Conservation (phyloP, 2,329 filamentous ascomycete species). For the Hypoxylon sp. region DNA sequence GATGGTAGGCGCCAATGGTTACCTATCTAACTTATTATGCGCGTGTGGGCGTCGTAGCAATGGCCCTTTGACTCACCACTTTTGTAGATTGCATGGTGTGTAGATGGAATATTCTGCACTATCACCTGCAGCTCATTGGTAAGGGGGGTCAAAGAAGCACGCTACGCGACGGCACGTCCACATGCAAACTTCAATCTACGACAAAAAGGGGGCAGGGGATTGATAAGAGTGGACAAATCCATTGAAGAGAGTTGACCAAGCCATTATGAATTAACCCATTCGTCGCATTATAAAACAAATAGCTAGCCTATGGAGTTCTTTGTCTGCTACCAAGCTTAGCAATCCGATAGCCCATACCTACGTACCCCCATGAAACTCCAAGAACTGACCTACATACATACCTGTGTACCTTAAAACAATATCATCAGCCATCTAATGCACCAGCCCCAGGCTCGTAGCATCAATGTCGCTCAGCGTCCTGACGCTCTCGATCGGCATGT, state of each 20-base stretch:
- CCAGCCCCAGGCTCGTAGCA: slow-evolving; percentile 9
- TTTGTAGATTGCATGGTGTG: too few species aligned
- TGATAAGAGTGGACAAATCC: not conserved
- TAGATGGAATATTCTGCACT: not conserved
- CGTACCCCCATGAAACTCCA: not conserved
- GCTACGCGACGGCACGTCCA: not conserved
- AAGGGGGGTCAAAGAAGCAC: not conserved
- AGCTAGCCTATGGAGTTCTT: not conserved
- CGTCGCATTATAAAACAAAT: not conserved
- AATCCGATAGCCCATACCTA: not conserved
- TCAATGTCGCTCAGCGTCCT: not conserved
- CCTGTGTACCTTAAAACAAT: not conserved
- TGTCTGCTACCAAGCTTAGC: not conserved
- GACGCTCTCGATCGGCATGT: slow-evolving; percentile 9
- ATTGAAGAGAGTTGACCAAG: not conserved
- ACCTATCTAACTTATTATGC: not conserved
- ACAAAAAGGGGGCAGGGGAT: not conserved
- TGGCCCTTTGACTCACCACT: not conserved
- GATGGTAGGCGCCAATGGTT: not conserved
- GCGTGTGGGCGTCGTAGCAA: not conserved
- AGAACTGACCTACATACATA: not conserved
- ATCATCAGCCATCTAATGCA: not conserved
- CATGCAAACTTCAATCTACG: not conserved
- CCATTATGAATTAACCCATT: not conserved
- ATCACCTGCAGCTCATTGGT: not conserved